Conservation (phyloP, 1,284 basidiomycete species). For the Heliocybe sulcata region DNA sequence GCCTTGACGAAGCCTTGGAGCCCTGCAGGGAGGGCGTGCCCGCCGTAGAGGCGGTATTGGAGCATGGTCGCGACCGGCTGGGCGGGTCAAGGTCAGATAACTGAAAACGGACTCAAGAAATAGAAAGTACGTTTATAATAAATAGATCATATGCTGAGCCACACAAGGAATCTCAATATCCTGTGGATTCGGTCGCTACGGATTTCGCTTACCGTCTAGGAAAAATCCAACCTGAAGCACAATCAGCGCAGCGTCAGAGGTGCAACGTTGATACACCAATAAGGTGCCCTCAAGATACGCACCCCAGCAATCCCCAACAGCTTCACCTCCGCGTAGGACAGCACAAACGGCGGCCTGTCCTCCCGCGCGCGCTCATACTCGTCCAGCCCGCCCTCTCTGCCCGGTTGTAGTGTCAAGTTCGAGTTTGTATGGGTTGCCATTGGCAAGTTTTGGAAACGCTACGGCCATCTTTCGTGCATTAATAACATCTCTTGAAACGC, state of each 20-base stretch:
- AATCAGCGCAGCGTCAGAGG: neutral
- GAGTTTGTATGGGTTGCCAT: neutral
- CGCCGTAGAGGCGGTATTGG: slow-evolving; percentile 62
- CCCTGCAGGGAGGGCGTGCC: slow-evolving; percentile 41
- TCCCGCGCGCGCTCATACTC: slow-evolving; percentile 37
- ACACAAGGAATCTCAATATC: too few relatives aligned
- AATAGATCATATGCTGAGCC: slow-evolving; percentile 67
- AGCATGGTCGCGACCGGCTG: slow-evolving; percentile 66
- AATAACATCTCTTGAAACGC: neutral
- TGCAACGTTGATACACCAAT: neutral
- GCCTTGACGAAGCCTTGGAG: slow-evolving; percentile 65
- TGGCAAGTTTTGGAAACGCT: neutral
- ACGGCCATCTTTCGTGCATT: too few relatives aligned
- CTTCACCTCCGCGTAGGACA: slow-evolving; percentile 45
- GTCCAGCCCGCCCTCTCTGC: slow-evolving; percentile 22
- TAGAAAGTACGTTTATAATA: slow-evolving; percentile 52
- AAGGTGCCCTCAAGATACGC: slow-evolving; percentile 10
- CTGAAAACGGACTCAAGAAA: neutral
- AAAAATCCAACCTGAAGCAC: slow-evolving; percentile 54
- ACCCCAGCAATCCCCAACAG: slow-evolving; percentile 56
- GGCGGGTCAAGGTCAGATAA: neutral
- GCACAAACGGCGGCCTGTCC: slow-evolving; percentile 33
- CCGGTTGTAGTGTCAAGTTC: neutral
- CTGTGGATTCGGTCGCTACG: too few relatives aligned
- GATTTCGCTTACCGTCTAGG: slow-evolving; percentile 45